Base-by-base conservation (phyloP, 2,329 filamentous ascomycete genomes). In the Aulographum hederae region DNA sequence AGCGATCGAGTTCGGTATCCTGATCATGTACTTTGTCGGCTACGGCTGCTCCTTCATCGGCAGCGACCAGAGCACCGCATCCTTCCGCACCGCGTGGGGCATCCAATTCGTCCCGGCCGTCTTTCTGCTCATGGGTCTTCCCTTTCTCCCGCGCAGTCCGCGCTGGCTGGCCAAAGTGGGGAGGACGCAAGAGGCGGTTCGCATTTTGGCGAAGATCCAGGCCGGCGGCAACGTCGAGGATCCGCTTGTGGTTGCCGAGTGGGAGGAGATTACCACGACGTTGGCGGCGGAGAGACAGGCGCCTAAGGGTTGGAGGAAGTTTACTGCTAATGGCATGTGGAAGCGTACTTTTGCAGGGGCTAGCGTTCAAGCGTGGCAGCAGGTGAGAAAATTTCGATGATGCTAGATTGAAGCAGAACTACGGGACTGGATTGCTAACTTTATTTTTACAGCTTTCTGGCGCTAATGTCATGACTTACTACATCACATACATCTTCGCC, bases 401-500 rank as follows among this genome's bases (percentile, higher is more conserved):
- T n/a, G n/a, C n/a, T n/a, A n/a, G n/a, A n/a, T n/a, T n/a, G n/a
- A n/a, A n/a, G n/a, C n/a, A n/a, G n/a, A n/a, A n/a, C n/a, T n/a
- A n/a, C n/a, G n/a, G n/a, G n/a, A n/a, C n/a, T n/a, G n/a, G 21
- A 13, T 25, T 13, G 21, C 10, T 25, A 25, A 10, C 21, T 13
- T 13, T 13, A 25, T 25, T 10, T 13, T 25, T 10, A 25, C 21
- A 10, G 13, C 16, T 28, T 14, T 8, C 8, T 10, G 18, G 44
- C 8, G 51, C 50, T 3, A 58, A 58, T 29, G 44, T 54, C 17
- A 52, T 51, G 46, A 48, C 41, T 41, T 69, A 70, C 46, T 73
- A 73, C 35, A 61, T 73, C 36, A 63, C 67, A 3, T 72, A 69
- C 44, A 64, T 72, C 37, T 71, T 69, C 39, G 47, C 62, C 31